phyloP scores from a whole-genome alignment of 1,284 basidiomycete genomes.

The Flammula alnicola region DNA sequence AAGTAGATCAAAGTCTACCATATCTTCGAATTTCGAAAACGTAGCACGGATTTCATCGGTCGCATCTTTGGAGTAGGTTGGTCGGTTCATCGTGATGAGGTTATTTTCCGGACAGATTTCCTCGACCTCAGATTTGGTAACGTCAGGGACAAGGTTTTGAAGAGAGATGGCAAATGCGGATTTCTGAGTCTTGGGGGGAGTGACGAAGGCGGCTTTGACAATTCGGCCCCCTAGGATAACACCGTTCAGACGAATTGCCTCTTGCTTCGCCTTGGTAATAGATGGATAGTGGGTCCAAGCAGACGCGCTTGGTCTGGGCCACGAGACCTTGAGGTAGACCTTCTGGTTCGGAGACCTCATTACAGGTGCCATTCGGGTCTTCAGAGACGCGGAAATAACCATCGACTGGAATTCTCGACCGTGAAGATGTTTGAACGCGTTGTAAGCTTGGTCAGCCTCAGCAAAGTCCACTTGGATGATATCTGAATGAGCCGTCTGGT shows the following conservation, averaged over 20 bases:
- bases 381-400: slow-evolving; percentile 29
- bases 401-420: slow-evolving; percentile 29
- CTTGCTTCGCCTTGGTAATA: slow-evolving; percentile 42
- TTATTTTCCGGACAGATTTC: slow-evolving; percentile 32
- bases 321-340: slow-evolving; percentile 34
- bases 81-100: slow-evolving; percentile 34
- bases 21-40: slow-evolving; percentile 33
- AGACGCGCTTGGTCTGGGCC: slow-evolving; percentile 42
- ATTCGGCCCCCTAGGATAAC: slow-evolving; percentile 37
- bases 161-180: slow-evolving; percentile 41
- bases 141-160: slow-evolving; percentile 38
- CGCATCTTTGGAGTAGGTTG: slow-evolving; percentile 38
- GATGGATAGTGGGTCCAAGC: slow-evolving; percentile 48
- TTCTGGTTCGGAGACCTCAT: slow-evolving; percentile 19
- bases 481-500: slow-evolving; percentile 20
- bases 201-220: slow-evolving; percentile 41
- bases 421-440: slow-evolving; percentile 38
- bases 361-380: slow-evolving; percentile 19
- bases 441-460: slow-evolving; percentile 32
- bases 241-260: slow-evolving; percentile 41
- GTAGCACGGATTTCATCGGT: slow-evolving; percentile 33
- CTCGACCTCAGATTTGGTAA: slow-evolving; percentile 33
- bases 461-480: slow-evolving; percentile 37
- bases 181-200: slow-evolving; percentile 34
- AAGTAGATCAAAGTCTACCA: slow-evolving; percentile 38